These are phyloP conservation scores for Lachancea sp. DNA, from an alignment of 805 yeast genomes.

Conservation along the genomic window DNA sequence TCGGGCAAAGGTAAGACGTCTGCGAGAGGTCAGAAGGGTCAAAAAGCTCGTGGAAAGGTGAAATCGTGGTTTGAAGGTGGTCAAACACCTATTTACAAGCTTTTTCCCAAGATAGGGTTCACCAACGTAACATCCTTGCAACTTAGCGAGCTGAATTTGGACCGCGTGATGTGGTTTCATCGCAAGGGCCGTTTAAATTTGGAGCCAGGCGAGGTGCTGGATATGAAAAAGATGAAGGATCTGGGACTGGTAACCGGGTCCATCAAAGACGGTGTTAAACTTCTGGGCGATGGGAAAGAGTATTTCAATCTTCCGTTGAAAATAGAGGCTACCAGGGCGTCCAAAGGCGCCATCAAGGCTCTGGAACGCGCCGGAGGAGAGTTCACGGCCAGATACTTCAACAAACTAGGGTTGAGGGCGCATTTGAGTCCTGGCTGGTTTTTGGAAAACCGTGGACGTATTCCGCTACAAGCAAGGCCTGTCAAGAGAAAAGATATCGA, in stretches of 20 bases:
- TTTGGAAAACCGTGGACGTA: conserved; percentile 60
- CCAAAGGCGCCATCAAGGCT: conserved; percentile 61
- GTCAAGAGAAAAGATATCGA: conserved; percentile 72
- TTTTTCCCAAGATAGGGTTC: conserved; percentile 87
- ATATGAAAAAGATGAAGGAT: conserved; percentile 71
- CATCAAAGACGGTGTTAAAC: conserved; percentile 71
- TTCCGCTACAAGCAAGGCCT: conserved; percentile 85
- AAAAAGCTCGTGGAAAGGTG: conserved; percentile 87
- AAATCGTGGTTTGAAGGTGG: conserved; percentile 98
- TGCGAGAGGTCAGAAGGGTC: conserved; percentile 98
- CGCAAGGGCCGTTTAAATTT: conserved; percentile 57
- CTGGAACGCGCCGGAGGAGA: conserved; percentile 71
- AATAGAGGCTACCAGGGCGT: conserved; percentile 79
- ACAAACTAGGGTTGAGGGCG: conserved; percentile 61
- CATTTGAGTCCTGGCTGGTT: conserved; percentile 72
- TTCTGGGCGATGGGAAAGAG: conserved; percentile 62
- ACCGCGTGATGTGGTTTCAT: conserved; percentile 64
- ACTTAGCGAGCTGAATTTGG: conserved; percentile 56
- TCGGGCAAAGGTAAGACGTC: conserved; percentile 91
- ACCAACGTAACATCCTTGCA: conserved; percentile 53
- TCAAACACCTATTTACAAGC: conserved; percentile 83
- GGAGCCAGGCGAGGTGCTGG: conserved; percentile 53
- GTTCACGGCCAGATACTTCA: conserved; percentile 66
- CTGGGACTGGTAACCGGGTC: conserved; percentile 67
- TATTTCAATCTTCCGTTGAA: conserved; percentile 51